phyloP scores from a whole-genome alignment of 257 asterid species.

The Nyctanthes arbortristis region DNA sequence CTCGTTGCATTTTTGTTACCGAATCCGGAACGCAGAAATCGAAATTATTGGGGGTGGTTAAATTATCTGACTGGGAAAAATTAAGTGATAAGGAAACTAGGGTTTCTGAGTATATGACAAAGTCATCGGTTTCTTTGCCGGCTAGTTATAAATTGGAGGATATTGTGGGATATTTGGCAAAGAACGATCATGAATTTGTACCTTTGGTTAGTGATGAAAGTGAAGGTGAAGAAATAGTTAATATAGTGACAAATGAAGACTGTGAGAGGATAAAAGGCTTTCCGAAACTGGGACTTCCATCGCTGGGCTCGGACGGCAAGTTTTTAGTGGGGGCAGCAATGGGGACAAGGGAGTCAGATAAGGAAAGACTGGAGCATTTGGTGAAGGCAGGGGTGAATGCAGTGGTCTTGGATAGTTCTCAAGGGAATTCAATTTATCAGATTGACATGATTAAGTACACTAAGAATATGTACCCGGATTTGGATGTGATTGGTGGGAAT shows the following conservation, averaged over 20 bases:
- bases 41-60: slow-evolving; percentile 54
- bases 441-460: slow-evolving; percentile 79
- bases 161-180: slow-evolving; percentile 70
- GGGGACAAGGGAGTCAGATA: slow-evolving; percentile 85
- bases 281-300: slow-evolving; percentile 75
- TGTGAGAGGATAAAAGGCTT: slow-evolving; percentile 57
- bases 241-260: slow-evolving; percentile 51
- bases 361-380: slow-evolving; percentile 76
- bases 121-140: slow-evolving; percentile 44
- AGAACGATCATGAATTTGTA: slow-evolving; percentile 48
- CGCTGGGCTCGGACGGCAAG: slow-evolving; percentile 59
- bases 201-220: slow-evolving; percentile 47
- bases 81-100: slow-evolving; percentile 47
- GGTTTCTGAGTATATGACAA: slow-evolving; percentile 59
- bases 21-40: slow-evolving; percentile 48
- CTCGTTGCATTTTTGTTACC: slow-evolving; percentile 68
- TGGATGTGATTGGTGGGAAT: slow-evolving; percentile 89
- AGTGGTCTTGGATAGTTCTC: slow-evolving; percentile 83
- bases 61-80: slow-evolving; percentile 59
- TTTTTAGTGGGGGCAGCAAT: slow-evolving; percentile 84
- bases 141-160: slow-evolving; percentile 62
- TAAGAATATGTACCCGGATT: slow-evolving; percentile 60
- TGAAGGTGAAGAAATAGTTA: slow-evolving; percentile 49
- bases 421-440: slow-evolving; percentile 84
- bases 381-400: slow-evolving; percentile 80